phyloP scores from a whole-genome alignment of 73 alveolate species.

The Uronychia setigera region DNA sequence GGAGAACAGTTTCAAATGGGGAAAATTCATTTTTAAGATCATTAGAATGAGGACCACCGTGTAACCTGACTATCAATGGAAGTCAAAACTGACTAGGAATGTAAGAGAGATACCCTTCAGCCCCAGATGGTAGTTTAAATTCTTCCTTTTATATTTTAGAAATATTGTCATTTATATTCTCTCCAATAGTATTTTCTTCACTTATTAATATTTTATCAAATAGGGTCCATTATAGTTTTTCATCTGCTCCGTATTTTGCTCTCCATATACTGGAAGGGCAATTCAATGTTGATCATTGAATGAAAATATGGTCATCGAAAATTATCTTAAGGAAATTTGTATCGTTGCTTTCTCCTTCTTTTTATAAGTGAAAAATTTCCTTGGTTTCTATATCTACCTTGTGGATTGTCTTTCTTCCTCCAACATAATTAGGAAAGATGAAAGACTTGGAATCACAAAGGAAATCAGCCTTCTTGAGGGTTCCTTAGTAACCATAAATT shows the following conservation, averaged over 20 bases:
- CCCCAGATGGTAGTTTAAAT: background rate
- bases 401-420: constrained; percentile 6
- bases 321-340: background rate
- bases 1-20: background rate
- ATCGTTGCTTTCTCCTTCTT: background rate
- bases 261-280: background rate
- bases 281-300: background rate
- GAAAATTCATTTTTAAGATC: constrained; percentile 31
- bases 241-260: too few relatives aligned
- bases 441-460: background rate
- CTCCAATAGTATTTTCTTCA: background rate
- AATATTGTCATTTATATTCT: background rate
- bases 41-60: constrained; percentile 70
- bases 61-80: constrained; percentile 44
- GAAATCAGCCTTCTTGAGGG: background rate
- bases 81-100: background rate
- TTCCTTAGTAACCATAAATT: constrained; percentile 26
- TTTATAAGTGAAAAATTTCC: background rate
- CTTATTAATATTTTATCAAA: background rate
- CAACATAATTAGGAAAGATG: background rate
- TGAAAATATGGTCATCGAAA: background rate
- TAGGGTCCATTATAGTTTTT: background rate
- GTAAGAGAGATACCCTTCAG: background rate
- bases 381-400: constrained; percentile 5
- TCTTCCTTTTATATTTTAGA: background rate